These are phyloP conservation scores for Dimocarpus longan DNA, from an alignment of 345 rosid genomes.

Conservation along the genomic window DNA sequence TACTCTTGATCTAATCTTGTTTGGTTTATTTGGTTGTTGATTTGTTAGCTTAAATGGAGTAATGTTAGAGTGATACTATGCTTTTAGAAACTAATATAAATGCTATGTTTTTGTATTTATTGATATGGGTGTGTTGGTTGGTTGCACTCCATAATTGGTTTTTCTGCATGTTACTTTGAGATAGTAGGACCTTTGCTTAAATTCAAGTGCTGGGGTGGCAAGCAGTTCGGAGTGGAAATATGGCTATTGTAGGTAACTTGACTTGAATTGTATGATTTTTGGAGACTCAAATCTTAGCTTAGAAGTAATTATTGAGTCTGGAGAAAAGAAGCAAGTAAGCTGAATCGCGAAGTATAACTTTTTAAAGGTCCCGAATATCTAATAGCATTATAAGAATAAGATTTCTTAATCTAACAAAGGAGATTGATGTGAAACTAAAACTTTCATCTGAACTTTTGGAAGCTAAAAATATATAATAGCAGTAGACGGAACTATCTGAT, in stretches of 20 bases:
- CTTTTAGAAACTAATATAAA: neutral
- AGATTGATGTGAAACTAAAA: neutral
- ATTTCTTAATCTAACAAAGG: neutral
- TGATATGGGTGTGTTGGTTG: neutral
- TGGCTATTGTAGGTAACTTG: neutral
- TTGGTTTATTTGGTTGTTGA: neutral
- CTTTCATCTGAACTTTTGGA: neutral
- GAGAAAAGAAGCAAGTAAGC: too few relatives aligned
- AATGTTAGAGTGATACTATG: neutral
- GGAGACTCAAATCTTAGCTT: neutral
- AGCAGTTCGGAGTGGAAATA: neutral
- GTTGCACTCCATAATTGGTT: neutral
- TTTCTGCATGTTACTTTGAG: conserved; percentile 2
- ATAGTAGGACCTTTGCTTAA: neutral
- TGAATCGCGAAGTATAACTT: neutral
- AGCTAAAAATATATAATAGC: neutral
- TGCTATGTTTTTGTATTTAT: neutral
- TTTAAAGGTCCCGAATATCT: neutral
- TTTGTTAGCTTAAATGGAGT: neutral
- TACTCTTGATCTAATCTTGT: neutral
- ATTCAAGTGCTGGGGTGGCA: neutral
- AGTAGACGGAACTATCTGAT: neutral
- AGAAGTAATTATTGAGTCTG: neutral
- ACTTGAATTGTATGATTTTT: neutral
- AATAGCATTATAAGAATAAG: neutral